Percentiles rank a stretch among this genome's conserved stretches.
These are phyloP conservation scores for Lachnellula hyalina DNA, from an alignment of 2,329 filamentous ascomycete species.

Conservation along the genomic window DNA sequence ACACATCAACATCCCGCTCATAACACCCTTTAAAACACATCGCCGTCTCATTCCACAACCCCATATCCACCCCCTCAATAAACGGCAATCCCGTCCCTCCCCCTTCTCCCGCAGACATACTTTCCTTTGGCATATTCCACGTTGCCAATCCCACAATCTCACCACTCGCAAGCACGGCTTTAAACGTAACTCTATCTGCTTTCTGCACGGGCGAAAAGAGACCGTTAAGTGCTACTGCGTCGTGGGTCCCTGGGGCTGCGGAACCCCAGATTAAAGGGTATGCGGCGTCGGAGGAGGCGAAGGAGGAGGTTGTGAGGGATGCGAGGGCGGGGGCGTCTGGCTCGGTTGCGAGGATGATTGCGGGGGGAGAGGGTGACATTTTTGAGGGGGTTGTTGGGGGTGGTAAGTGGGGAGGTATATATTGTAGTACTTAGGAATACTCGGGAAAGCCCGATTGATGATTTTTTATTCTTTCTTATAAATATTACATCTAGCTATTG, in stretches of 20 bases:
- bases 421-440: too few relatives aligned
- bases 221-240: constrained; percentile 4
- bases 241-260: constrained; percentile 10
- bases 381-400: background rate
- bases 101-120: background rate
- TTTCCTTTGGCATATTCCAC: constrained; percentile 14
- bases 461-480: background rate
- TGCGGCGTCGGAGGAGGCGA: constrained; percentile 10
- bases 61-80: constrained; percentile 12
- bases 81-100: constrained; percentile 3
- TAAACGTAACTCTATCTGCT: constrained; percentile 8
- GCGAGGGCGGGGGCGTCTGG: constrained; percentile 9
- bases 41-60: constrained; percentile 17
- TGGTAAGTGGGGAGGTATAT: background rate
- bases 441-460: too few relatives aligned
- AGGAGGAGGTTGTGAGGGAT: constrained; percentile 14
- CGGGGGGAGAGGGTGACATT: constrained; percentile 4
- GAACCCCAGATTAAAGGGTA: constrained; percentile 17
- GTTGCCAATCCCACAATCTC: constrained; percentile 14
- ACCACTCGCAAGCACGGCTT: constrained; percentile 7
- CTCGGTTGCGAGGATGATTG: constrained; percentile 7
- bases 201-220: constrained; percentile 16
- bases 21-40: constrained; percentile 8
- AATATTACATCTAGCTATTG: background rate
- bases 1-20: constrained; percentile 15